These are phyloP conservation scores for Saccharomycopsis amapae DNA, from an alignment of 805 yeast species.

Conservation along the genomic window DNA sequence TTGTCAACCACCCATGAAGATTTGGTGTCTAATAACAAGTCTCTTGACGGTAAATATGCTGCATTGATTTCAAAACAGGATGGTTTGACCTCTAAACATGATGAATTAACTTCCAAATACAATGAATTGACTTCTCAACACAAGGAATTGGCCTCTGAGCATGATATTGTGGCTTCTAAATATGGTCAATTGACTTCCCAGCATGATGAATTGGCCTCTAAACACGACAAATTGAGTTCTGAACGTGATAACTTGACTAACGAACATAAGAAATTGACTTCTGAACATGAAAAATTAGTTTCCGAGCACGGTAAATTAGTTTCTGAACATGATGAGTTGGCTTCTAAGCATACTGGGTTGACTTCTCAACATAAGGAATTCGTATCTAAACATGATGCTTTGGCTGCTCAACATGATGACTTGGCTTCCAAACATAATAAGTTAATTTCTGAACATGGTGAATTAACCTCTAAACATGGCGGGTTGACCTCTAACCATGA, in stretches of 20 bases:
- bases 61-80: not conserved
- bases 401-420: not conserved
- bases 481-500: not conserved
- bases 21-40: not conserved
- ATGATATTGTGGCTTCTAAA: not conserved
- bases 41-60: not conserved
- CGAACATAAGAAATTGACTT: constrained; percentile 2
- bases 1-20: not conserved
- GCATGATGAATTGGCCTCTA: not conserved
- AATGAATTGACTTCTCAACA: not conserved
- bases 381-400: not conserved
- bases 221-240: not conserved
- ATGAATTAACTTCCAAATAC: not conserved
- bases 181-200: not conserved
- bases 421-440: not conserved
- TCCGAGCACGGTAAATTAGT: not conserved
- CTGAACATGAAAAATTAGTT: not conserved
- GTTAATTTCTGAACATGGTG: not conserved
- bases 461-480: not conserved
- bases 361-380: not conserved
- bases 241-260: constrained; percentile 1
- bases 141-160: not conserved
- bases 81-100: not conserved
- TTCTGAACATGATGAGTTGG: constrained; percentile 3
- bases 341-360: constrained; percentile 1